Evolutionary conservation across 129 eudicot species (phyloP).

Genomic region (Pseudognaphalium luteoalbum): DNA sequence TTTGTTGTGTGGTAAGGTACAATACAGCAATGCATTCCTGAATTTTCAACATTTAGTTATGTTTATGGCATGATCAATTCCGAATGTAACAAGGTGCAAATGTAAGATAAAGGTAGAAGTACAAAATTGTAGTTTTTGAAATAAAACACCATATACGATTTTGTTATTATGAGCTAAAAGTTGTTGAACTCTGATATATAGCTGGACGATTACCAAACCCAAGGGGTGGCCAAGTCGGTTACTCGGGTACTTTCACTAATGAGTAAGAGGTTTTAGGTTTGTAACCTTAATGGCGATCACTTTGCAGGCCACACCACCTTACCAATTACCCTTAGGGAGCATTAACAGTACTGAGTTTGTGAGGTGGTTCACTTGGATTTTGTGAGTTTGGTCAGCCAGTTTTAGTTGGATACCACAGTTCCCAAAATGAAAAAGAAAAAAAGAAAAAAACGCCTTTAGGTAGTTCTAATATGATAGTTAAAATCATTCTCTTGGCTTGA

Average conservation of each 20-base stretch:
- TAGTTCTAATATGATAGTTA: neutral
- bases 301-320: too few species aligned
- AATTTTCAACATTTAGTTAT: neutral
- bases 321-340: too few species aligned
- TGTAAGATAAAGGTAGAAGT: neutral
- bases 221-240: too few species aligned
- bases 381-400: too few species aligned
- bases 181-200: neutral
- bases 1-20: neutral
- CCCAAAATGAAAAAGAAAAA: too few species aligned
- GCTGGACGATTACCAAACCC: neutral
- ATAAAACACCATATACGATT: neutral
- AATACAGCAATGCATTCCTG: neutral
- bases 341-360: too few species aligned
- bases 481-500: neutral
- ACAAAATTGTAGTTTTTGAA: neutral
- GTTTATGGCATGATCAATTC: neutral
- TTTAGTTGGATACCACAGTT: too few species aligned
- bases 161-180: neutral
- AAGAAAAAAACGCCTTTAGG: neutral
- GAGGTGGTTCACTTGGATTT: too few species aligned
- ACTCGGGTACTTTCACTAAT: too few species aligned
- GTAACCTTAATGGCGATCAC: too few species aligned
- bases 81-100: neutral
- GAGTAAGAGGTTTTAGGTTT: too few species aligned